phyloP scores from a whole-genome alignment of 2,329 filamentous ascomycete genomes.

The Fusarium sp. region DNA sequence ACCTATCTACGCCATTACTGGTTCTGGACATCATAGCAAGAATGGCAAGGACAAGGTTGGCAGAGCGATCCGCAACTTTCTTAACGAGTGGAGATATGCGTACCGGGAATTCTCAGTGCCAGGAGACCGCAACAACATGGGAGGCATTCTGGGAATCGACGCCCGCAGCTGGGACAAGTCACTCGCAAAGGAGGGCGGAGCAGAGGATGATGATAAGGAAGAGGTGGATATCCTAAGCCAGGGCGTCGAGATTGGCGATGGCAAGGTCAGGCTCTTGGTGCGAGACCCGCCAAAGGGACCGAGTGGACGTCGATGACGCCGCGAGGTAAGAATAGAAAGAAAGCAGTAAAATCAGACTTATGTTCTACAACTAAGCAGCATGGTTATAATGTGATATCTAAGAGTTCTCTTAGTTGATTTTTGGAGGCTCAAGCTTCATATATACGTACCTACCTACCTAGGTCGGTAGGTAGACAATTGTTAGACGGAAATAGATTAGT shows the following conservation, averaged over 20 bases:
- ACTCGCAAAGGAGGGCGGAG: conserved; percentile 59
- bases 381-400: neutral
- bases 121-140: conserved; percentile 85
- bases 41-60: conserved; percentile 99
- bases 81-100: conserved; percentile 95
- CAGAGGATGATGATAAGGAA: conserved; percentile 55
- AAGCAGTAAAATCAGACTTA: conserved; percentile 47
- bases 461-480: no score
- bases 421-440: neutral
- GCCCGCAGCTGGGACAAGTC: conserved; percentile 74
- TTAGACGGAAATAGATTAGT: conserved; percentile 10
- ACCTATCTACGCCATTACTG: conserved; percentile 94
- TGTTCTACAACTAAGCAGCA: conserved; percentile 29
- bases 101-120: conserved; percentile 97
- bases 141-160: conserved; percentile 78
- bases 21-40: conserved; percentile 96
- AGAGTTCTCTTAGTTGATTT: conserved; percentile 3
- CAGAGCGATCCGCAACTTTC: conserved; percentile 88
- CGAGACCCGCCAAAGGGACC: conserved; percentile 69
- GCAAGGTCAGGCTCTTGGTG: conserved; percentile 73
- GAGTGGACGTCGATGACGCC: conserved; percentile 58
- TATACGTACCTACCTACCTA: neutral
- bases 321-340: conserved; percentile 43
- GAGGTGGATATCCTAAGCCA: conserved; percentile 70
- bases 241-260: conserved; percentile 74